Percentiles rank a stretch among this genome's conserved stretches.
Conservation (phyloP, 1,284 basidiomycete species). For the Moesziomyces sp. region DNA sequence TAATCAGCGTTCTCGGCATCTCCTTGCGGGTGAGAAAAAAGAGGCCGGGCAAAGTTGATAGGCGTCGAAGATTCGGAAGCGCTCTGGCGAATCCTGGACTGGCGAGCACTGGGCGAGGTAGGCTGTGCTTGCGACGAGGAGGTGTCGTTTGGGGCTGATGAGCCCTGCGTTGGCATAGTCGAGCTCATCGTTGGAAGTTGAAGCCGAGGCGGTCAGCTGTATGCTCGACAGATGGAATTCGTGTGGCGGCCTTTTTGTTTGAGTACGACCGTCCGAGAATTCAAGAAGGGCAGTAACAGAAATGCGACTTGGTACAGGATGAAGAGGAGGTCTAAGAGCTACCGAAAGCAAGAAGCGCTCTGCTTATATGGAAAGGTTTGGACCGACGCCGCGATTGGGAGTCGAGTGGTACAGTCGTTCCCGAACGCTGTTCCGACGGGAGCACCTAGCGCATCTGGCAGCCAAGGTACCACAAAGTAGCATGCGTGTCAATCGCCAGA, state of each 20-base stretch:
- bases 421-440: not conserved
- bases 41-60: conserved; percentile 31
- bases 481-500: not conserved
- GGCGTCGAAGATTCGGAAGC: conserved; percentile 12
- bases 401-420: not conserved
- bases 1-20: not conserved
- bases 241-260: no score
- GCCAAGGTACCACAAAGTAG: no score
- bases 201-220: no score
- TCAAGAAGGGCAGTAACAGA: no score
- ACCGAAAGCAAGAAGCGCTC: not conserved
- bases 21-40: not conserved
- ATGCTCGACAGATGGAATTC: not conserved
- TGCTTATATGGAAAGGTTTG: not conserved
- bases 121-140: conserved; percentile 3
- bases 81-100: conserved; percentile 15
- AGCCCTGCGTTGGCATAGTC: no score
- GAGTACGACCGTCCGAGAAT: no score
- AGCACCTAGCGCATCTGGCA: no score
- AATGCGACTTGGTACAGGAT: no score
- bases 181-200: no score
- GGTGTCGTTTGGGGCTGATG: not conserved
- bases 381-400: not conserved
- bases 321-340: no score
- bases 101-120: conserved; percentile 8